Evolutionary conservation across 768 basidiomycete species (phyloP), one percentile per base, ranked within the genome.

Genomic region (Cystofilobasidium bisporidii): DNA sequence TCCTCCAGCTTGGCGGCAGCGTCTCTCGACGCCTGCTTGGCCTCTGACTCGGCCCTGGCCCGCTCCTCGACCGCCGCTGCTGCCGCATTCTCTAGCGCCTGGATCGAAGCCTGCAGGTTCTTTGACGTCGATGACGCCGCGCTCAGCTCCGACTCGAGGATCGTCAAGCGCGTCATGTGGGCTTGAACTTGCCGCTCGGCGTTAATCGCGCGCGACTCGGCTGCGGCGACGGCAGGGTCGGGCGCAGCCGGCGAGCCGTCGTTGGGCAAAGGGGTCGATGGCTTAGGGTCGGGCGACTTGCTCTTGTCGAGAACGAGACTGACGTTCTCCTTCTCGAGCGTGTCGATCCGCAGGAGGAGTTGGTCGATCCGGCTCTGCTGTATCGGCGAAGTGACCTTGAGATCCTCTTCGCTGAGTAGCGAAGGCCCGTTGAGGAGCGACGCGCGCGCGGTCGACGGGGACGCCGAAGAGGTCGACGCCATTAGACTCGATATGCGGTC

Each of bases 311-410:
- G 47, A 0, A 67, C 47, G 0, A 91, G 77, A 26, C 85, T 82
- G 60, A 80, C 79, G 67, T 86, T 88, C 74, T 91, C 88, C 64
- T 83, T 83, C 73, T 89, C 86, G 12, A 88, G 79, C 1, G 82
- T 81, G 65, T 85, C 82, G 38, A 89, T 72, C 24, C 83, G 77
- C 20, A 76, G 72, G 40, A 74, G 72, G 20, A 76, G 72, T 45
- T 61, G 24, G 20, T 73, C 60, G 47, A 61, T 65, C 22, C 26
- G 30, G 4, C 22, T 43, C 15, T 47, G 59, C 48, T 55, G 26
- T 1, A n/a, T 22, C n/a, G 47, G 47, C 47, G 47, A 48, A 2
- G 47, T 48, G 22, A 58, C 20, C 55, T 59, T 53, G 33, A 65
- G 30, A 33, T 65, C 57, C 3, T 45, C 40, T 17, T 65, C 64